These are phyloP conservation scores for Epichloe sp. DNA, from an alignment of 2,329 filamentous ascomycete genomes.

Conservation along the genomic window DNA sequence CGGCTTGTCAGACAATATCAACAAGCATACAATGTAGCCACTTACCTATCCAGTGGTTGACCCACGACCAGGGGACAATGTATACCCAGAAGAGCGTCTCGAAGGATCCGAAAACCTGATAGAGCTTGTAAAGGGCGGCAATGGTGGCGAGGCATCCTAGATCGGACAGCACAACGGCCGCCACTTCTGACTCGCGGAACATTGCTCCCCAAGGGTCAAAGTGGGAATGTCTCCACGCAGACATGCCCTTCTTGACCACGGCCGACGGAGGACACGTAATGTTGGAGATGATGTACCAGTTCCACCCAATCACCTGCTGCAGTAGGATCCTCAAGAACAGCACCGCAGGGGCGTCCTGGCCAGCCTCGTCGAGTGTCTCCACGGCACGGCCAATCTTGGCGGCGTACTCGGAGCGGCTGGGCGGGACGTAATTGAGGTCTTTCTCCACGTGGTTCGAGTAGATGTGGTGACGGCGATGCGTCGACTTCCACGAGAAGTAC, in stretches of 20 bases:
- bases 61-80: slow-evolving; percentile 53
- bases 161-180: slow-evolving; percentile 45
- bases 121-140: slow-evolving; percentile 31
- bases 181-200: slow-evolving; percentile 43
- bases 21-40: no score
- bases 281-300: slow-evolving; percentile 50
- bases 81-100: slow-evolving; percentile 44
- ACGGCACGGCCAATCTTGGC: neutral
- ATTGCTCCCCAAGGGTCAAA: slow-evolving; percentile 49
- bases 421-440: slow-evolving; percentile 6
- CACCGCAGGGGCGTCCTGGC: slow-evolving; percentile 50
- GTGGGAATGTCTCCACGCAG: slow-evolving; percentile 34
- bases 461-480: slow-evolving; percentile 56
- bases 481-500: slow-evolving; percentile 62
- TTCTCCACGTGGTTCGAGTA: slow-evolving; percentile 55
- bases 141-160: slow-evolving; percentile 38
- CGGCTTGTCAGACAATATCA: no score
- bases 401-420: neutral
- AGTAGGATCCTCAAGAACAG: slow-evolving; percentile 39
- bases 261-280: slow-evolving; percentile 18
- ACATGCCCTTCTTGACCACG: neutral
- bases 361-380: slow-evolving; percentile 33
- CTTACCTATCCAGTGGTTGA: slow-evolving; percentile 55
- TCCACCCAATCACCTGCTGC: slow-evolving; percentile 54
- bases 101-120: slow-evolving; percentile 39